Base-by-base conservation (phyloP, 2,329 filamentous ascomycete species). In the Verticillium klebahnii region DNA sequence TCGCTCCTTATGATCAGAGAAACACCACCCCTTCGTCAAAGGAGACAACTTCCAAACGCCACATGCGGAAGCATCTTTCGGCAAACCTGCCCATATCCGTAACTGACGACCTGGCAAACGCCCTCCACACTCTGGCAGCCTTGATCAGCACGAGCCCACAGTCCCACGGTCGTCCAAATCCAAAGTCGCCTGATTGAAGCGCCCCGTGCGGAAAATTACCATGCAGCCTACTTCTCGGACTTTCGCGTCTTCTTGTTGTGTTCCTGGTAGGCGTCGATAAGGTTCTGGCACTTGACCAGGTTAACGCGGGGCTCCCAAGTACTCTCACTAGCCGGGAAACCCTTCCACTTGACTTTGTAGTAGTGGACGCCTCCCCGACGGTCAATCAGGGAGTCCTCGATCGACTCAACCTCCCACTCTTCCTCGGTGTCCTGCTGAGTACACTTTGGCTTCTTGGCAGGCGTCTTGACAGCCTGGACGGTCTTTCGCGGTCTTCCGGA, bases 301-400 rank as follows among this genome's bases (percentile, higher is more conserved):
- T 84, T 79, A 19, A 61, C 68, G 67, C 74, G 77, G 1, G 81
- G 81, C 72, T 85, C 83, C 84, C 84, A 86, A 0, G 82, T 85
- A 62, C 80, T 84, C 1, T 81, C 68, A 19, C 73, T 70, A 1
- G 66, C 64, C 0, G 73, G 58, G 60, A 75, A 85, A 0, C 79
- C 80, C 65, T 79, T 77, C 84, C 84, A 86, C 69, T 85, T 84
- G 60, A 87, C 77, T 3, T 73, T 64, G 68, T 82, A 86, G 67
- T 77, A 69, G 64, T 76, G 72, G 62, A 75, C 68, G 63, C 72
- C 71, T 1, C 74, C 77, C 5, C 70, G 68, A 7, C 67, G 67
- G 50, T 80, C 75, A 40, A 81, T 71, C 5, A 67, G 70, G 0
- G 74, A 74, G 19, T 76, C 75, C 12, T 83, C 58, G 36, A 85